Evolutionary conservation across 176 grass and related monocot genomes (phyloP).

Genomic region (Oryza punctata): DNA sequence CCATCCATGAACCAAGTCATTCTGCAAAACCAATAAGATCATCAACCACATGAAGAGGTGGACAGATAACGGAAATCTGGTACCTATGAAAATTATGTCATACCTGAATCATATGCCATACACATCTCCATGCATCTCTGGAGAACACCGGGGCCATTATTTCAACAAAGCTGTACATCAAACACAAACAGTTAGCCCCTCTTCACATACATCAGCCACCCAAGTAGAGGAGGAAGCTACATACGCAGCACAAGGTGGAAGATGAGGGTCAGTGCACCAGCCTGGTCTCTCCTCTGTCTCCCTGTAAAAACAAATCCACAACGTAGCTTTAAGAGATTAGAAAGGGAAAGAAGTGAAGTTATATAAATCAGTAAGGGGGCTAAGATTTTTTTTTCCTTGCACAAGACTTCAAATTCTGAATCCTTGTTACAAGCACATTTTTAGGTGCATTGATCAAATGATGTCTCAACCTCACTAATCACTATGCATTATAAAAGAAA

Average conservation of each 20-base stretch:
- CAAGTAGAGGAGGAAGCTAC: background rate
- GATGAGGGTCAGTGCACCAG: constrained; percentile 75
- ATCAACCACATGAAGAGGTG: background rate
- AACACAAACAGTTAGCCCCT: background rate
- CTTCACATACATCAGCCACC: background rate
- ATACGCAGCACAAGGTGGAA: constrained; percentile 92
- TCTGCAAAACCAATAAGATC: constrained; percentile 46
- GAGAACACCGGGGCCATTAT: constrained; percentile 98
- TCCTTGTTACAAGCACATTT: constrained; percentile 4
- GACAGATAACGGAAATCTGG: background rate
- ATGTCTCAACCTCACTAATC: background rate
- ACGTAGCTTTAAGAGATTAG: constrained; percentile 7
- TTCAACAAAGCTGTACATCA: constrained; percentile 79
- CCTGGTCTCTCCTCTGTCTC: constrained; percentile 84
- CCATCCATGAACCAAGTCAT: constrained; percentile 95
- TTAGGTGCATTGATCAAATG: background rate
- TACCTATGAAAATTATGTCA: background rate
- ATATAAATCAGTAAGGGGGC: background rate
- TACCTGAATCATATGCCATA: constrained; percentile 99
- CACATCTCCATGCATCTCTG: constrained; percentile 90
- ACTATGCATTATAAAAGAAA: constrained; percentile 9
- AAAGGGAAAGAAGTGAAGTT: background rate
- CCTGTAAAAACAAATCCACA: constrained; percentile 52
- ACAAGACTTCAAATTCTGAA: background rate
- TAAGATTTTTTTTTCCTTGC: background rate